These are phyloP conservation scores for Apiospora rasikravindrae DNA, from an alignment of 2,329 filamentous ascomycete genomes.

Conservation along the genomic window DNA sequence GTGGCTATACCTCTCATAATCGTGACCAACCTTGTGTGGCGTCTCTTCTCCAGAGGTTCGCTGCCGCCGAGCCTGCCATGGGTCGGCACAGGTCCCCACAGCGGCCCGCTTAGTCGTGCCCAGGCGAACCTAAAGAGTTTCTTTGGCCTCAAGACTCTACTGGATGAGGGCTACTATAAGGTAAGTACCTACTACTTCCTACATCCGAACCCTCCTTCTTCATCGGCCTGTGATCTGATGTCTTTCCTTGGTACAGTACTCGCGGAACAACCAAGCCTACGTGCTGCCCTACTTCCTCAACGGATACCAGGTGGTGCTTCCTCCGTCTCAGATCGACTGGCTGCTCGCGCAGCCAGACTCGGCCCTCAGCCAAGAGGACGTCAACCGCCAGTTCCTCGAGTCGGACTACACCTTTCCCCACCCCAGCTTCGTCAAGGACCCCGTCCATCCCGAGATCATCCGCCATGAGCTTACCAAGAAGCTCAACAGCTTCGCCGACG, in stretches of 20 bases:
- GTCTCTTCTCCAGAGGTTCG: slow-evolving; percentile 33
- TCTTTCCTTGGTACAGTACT: slow-evolving; percentile 33
- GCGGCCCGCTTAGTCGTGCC: slow-evolving; percentile 27
- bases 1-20: slow-evolving; percentile 24
- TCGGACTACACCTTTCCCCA: slow-evolving; percentile 41
- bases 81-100: slow-evolving; percentile 29
- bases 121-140: slow-evolving; percentile 36
- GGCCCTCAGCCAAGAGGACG: slow-evolving; percentile 39
- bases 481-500: slow-evolving; percentile 35
- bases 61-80: slow-evolving; percentile 35
- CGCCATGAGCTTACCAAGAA: slow-evolving; percentile 39
- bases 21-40: slow-evolving; percentile 30
- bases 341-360: slow-evolving; percentile 39
- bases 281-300: slow-evolving; percentile 41
- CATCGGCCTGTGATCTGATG: no score
- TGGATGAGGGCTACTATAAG: slow-evolving; percentile 38
- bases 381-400: slow-evolving; percentile 42
- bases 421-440: slow-evolving; percentile 36
- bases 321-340: slow-evolving; percentile 37
- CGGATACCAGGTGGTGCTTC: slow-evolving; percentile 41
- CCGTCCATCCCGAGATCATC: slow-evolving; percentile 40
- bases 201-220: not conserved
- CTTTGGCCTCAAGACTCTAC: slow-evolving; percentile 31
- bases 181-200: slow-evolving; percentile 26
- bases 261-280: slow-evolving; percentile 35